Base-by-base conservation (phyloP, 1,284 basidiomycete genomes). In the Leccinum griseonigrum region DNA sequence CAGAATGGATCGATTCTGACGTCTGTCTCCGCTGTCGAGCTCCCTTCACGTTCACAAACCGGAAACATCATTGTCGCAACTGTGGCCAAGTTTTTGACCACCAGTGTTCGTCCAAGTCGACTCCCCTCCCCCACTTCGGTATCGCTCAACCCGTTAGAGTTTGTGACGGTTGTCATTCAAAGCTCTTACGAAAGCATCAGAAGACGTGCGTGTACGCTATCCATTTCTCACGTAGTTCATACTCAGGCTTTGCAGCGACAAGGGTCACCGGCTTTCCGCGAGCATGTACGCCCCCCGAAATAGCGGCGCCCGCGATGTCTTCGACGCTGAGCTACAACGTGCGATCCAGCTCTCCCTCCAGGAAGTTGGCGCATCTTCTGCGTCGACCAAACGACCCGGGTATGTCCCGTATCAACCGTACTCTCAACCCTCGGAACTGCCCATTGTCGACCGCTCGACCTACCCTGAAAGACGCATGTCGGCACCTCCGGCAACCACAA, bases 1-100 rank as follows among this genome's bases (percentile, higher is more conserved):
- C 97, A 0, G 93, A 97, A 70, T 99, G 97, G 97, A 91, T 94
- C 52, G 97, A 99, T 74, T 94, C 94, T 1, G 92, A 97, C 36
- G 89, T 96, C 13, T 99, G 97, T 76, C 86, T 97, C 67, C 87
- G 95, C 28, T 99, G 97, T 76, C 86, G 97, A 22, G 90, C 92
- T 0, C 76, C 92, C 0, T 99, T 99, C 78, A 89, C 90, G 1
- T 97, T 98, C 70, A 98, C 96, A 48, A 98, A 98, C 73, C 87
- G 97, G 62, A 98, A 98, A 74, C 97, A 99, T 73, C 97, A 99
- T 74, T 99, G 97, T 75, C 87, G 97, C 8, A 98, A 98, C 76
- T 99, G 97, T 75, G 97, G 97, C 9, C 89, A 92, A 70, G 94
- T 99, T 18, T 99, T 98, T 72, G 96, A 98, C 76, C 94, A 97